Evolutionary conservation across 1,284 basidiomycete genomes (phyloP), one percentile per base, ranked within the genome.

Genomic region (Fomes fomentarius): DNA sequence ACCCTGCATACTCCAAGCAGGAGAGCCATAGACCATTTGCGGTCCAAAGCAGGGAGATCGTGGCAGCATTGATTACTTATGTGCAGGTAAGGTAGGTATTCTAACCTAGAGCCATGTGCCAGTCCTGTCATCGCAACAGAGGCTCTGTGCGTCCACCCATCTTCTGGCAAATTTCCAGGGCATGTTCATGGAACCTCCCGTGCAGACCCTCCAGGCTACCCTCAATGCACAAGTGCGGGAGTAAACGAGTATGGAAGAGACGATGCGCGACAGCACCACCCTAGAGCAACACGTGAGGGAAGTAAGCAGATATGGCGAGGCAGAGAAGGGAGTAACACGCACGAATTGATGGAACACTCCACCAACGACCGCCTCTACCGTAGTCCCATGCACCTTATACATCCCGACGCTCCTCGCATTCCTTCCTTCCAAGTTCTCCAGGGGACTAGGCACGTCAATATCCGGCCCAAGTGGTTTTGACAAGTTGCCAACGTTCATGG

Each of bases 341-440:
- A 92, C 90, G 68, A 85, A 89, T 74, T 93, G 88, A 63, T 87
- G 82, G 65, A 83, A 91, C 11, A 91, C 79, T 2, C 85, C 89
- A 24, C 90, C 90, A 30, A 91, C 69, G n/a, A 91, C 75, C 1
- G 87, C 89, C 60, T 87, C 82, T 2, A 92, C 87, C 0, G 84
- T 78, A 49, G 88, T 84, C 6, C 91, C 90, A 64, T 87, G 81
- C 24, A 92, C 82, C 66, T 91, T 92, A 66, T 87, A 88, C 57
- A 91, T 66, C 2, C 90, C 90, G 1, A 85, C 79, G 47, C 77
- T 77, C 57, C 71, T 71, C 49, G 80, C 65, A 10, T 78, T 66
- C 11, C 65, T 63, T 25, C 61, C 53, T 47, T 69, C 67, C 33
- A 69, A 58, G n/a, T 69, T 67, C 22, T 50, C 56, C 2, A 62